Conservation (phyloP, 208 protist genomes). For the Lotmaria passim region DNA sequence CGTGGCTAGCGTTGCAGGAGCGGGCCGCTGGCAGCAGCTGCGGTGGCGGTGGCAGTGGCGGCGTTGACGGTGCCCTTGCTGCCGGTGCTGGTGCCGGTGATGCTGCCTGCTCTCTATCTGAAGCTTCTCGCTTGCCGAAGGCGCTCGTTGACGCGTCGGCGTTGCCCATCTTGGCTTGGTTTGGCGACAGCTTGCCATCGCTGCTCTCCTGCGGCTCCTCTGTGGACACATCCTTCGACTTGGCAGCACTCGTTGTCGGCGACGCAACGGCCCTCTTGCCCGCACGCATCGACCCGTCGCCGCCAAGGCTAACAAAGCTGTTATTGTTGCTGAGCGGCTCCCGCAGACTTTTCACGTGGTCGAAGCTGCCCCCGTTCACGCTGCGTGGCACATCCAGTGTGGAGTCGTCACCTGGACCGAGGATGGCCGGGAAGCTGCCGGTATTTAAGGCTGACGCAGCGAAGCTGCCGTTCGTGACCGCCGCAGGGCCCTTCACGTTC, state of each 20-base stretch:
- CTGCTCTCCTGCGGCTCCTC: neutral
- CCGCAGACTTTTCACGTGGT: neutral
- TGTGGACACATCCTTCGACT: too few relatives aligned
- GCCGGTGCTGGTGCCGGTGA: neutral
- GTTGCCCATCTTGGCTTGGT: neutral
- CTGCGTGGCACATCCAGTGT: neutral
- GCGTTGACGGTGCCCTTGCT: neutral
- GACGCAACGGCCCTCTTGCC: neutral
- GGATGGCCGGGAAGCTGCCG: conserved; percentile 9
- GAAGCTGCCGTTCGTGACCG: conserved; percentile 14
- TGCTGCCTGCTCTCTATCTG: neutral
- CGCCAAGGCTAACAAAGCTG: conserved; percentile 9
- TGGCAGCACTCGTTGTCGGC: neutral
- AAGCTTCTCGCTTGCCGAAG: neutral
- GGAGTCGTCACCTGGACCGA: neutral
- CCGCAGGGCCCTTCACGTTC: neutral
- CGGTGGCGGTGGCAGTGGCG: neutral
- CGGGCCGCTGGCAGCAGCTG: conserved; percentile 6
- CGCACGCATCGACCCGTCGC: neutral
- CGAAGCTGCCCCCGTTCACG: conserved; percentile 11
- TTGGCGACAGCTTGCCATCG: neutral
- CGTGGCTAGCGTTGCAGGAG: neutral
- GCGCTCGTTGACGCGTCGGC: too few relatives aligned
- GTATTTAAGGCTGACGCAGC: neutral
- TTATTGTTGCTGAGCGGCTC: conserved; percentile 4